Evolutionary conservation across 2,329 filamentous ascomycete genomes (phyloP).

Genomic region (Penicillium sp.): DNA sequence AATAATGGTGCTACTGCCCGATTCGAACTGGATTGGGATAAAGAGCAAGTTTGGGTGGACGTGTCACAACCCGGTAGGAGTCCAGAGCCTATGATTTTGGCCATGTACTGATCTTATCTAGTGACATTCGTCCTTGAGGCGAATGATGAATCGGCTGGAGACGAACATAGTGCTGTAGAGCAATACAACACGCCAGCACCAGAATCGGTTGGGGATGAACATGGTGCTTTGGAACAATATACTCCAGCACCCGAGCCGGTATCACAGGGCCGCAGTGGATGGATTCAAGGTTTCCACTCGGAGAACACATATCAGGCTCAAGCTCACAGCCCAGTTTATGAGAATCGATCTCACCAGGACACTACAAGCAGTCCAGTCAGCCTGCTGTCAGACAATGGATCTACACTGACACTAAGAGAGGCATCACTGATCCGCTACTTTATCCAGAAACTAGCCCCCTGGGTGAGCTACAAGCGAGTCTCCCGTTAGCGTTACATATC

Average conservation of each 20-base stretch:
- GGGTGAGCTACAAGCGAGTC: slow-evolving; percentile 22
- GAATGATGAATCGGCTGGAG: slow-evolving; percentile 15
- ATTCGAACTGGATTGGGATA: slow-evolving; percentile 33
- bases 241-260: not conserved
- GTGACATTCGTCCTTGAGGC: slow-evolving; percentile 31
- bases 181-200: not conserved
- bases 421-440: slow-evolving; percentile 36
- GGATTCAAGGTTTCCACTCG: not conserved
- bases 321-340: not conserved
- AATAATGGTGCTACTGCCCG: slow-evolving; percentile 24
- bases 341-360: not conserved
- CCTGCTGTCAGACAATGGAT: slow-evolving; percentile 7
- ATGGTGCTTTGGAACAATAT: not conserved
- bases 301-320: not conserved
- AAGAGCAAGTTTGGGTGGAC: slow-evolving; percentile 34
- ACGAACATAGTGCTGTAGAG: not conserved
- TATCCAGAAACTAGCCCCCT: slow-evolving; percentile 35
- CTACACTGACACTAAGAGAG: slow-evolving; percentile 29
- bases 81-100: not conserved
- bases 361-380: slow-evolving; percentile 14
- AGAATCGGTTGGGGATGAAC: not conserved
- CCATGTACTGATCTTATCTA: slow-evolving; percentile 3
- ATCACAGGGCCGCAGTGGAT: not conserved
- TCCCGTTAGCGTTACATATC: not conserved
- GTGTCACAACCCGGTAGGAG: slow-evolving; percentile 27